Base-by-base conservation (phyloP, 2,329 filamentous ascomycete species). In the Blumeriella jaapii region DNA sequence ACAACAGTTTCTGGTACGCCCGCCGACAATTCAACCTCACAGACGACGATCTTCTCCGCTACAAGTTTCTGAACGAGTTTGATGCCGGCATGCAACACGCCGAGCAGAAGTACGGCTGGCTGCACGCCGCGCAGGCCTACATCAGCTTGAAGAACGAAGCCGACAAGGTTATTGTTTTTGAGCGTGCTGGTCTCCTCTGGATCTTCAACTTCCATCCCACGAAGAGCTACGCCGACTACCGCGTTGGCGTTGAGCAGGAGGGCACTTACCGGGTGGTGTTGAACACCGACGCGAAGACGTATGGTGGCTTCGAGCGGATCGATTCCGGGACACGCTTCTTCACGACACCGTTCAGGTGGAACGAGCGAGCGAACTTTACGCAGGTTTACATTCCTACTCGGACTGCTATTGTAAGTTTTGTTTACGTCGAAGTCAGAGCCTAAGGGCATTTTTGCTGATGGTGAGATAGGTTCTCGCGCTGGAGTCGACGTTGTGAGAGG, bases 121-220 rank as follows among this genome's bases (percentile, higher is more conserved):
- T 98, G 23, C 77, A 83, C 55, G 65, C 81, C 1, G 64, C 78
- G 0, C 89, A 96, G 61, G 91, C 87, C 0, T 93, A 91, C 57
- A 78, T 98, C 53, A 91, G 82, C 42, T 68, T 96, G 49, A 98
- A 96, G 71, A 78, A 98, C 56, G 86, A 96, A 55, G 67, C 61
- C 13, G 91, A 98, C 63, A 98, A 96, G 64, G 78, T 96, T 27
- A 75, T 98, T 46, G 87, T 94, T 3, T 98, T 95, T 57, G 91
- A 98, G 65, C 75, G 91, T 19, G 91, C 77, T 1, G 87, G 87
- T 0, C 63, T 94, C 39, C 67, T 98, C 8, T 98, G 87, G 67
- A 71, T 95, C 50, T 96, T 98, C 70, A 98, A 98, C 63, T 95
- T 96, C 68, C 78, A 96, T 56, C 77, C 83, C 0, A 74, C 72